Percentiles rank a stretch among this genome's conserved stretches.
Evolutionary conservation across 2,329 filamentous ascomycete species (phyloP).

Genomic region (Fusarium neocosmosporiellum): DNA sequence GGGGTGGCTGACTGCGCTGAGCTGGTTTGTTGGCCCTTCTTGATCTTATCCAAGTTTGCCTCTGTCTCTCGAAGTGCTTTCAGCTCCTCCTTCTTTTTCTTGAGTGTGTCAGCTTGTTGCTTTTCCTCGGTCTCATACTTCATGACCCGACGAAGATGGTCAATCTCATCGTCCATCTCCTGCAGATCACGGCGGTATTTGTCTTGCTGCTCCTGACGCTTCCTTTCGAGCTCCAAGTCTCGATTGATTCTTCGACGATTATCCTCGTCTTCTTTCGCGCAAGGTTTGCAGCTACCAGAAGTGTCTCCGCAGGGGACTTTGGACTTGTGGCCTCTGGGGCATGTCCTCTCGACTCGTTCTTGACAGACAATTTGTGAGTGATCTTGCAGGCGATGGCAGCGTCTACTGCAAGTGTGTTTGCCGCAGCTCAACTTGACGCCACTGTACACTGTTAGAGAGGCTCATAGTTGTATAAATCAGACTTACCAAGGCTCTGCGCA

Average conservation of each 20-base stretch:
- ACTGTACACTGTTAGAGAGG: constrained; percentile 49
- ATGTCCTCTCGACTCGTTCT: constrained; percentile 55
- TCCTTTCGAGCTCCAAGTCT: constrained; percentile 63
- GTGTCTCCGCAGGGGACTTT: constrained; percentile 58
- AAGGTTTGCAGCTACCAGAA: constrained; percentile 60
- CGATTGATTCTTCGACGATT: constrained; percentile 55
- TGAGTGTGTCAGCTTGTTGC: constrained; percentile 56
- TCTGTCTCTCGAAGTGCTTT: constrained; percentile 50
- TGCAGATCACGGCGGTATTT: constrained; percentile 59
- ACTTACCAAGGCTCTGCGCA: constrained; percentile 71
- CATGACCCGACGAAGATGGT: constrained; percentile 55
- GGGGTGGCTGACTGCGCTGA: background rate
- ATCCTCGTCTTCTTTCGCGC: constrained; percentile 61
- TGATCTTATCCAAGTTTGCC: constrained; percentile 22
- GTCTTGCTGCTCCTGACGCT: constrained; percentile 56
- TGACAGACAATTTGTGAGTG: constrained; percentile 61
- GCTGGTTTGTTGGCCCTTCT: constrained; percentile 7
- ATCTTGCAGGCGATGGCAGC: constrained; percentile 71
- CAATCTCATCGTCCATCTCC: constrained; percentile 65
- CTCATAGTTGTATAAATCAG: background rate
- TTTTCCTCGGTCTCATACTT: constrained; percentile 58
- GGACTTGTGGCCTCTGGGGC: constrained; percentile 62
- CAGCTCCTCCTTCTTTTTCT: constrained; percentile 61
- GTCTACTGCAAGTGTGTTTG: constrained; percentile 66
- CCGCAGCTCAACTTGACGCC: constrained; percentile 64